These are phyloP conservation scores for Cenchrus americanus DNA, from an alignment of 176 grass and related monocot genomes.

Conservation along the genomic window DNA sequence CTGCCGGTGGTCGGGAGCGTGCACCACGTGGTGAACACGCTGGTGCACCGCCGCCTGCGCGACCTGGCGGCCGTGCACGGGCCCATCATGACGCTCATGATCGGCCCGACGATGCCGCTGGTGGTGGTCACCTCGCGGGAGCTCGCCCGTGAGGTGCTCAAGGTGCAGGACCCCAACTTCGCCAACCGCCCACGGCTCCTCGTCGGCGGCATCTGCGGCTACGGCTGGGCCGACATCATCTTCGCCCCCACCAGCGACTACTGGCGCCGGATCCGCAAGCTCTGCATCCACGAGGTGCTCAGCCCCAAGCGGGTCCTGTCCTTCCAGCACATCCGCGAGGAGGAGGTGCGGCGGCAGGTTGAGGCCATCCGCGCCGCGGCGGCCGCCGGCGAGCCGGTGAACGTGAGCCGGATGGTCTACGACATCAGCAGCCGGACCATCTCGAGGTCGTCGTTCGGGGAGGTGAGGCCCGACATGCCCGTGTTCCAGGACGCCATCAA, in stretches of 20 bases:
- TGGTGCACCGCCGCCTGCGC: constrained; percentile 32
- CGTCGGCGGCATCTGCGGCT: constrained; percentile 48
- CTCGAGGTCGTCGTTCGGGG: constrained; percentile 48
- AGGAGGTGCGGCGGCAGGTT: constrained; percentile 42
- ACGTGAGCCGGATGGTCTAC: constrained; percentile 42
- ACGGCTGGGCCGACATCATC: constrained; percentile 51
- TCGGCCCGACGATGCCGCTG: constrained; percentile 47
- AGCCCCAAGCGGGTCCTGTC: constrained; percentile 51
- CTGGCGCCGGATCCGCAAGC: constrained; percentile 57
- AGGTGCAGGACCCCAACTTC: constrained; percentile 57
- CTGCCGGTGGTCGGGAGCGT: constrained; percentile 49
- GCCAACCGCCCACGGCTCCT: constrained; percentile 41
- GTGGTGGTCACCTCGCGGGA: constrained; percentile 48
- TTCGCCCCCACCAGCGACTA: constrained; percentile 50
- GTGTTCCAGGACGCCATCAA: constrained; percentile 39
- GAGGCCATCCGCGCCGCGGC: constrained; percentile 28
- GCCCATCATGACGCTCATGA: constrained; percentile 44
- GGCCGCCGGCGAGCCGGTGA: not conserved
- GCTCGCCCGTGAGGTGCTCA: constrained; percentile 47
- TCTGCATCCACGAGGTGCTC: constrained; percentile 55
- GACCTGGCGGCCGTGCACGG: constrained; percentile 44
- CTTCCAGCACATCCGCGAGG: constrained; percentile 37
- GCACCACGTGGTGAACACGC: constrained; percentile 46
- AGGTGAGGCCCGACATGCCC: constrained; percentile 39
- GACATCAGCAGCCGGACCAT: constrained; percentile 57